These are phyloP conservation scores for Stereocaulon alpinum DNA, from an alignment of 495 filamentous ascomycete genomes.

Conservation along the genomic window DNA sequence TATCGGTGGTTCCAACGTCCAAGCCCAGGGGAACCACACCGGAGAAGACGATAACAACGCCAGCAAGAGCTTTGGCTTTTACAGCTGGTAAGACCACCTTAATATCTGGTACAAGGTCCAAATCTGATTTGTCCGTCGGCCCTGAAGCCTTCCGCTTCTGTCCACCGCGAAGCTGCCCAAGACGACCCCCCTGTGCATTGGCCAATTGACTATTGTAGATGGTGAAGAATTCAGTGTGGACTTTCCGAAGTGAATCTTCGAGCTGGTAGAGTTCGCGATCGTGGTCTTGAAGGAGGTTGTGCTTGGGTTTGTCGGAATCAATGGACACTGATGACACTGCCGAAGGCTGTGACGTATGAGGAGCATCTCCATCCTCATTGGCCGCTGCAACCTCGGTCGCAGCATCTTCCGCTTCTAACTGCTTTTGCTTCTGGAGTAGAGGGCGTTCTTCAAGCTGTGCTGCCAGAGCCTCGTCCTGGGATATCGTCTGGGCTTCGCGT, in stretches of 20 bases:
- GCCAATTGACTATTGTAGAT: conserved; percentile 55
- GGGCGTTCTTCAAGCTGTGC: conserved; percentile 84
- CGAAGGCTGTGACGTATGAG: conserved; percentile 26
- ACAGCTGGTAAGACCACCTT: conserved; percentile 69
- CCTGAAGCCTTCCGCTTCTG: conserved; percentile 38
- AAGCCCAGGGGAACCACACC: conserved; percentile 74
- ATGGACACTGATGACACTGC: conserved; percentile 30
- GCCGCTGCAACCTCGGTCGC: conserved; percentile 36
- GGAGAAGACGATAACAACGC: conserved; percentile 69
- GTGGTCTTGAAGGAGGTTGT: conserved; percentile 77
- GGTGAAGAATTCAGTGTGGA: conserved; percentile 73
- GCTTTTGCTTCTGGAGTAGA: conserved; percentile 75
- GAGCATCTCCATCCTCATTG: conserved; percentile 19
- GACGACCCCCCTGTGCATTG: conserved; percentile 43
- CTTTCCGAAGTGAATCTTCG: conserved; percentile 56
- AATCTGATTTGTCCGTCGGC: conserved; percentile 37
- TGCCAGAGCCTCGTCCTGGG: conserved; percentile 75
- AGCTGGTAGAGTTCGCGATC: conserved; percentile 70
- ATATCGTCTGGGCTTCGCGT: conserved; percentile 61
- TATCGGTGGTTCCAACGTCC: conserved; percentile 70
- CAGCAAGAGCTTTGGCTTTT: conserved; percentile 60
- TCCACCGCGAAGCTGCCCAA: conserved; percentile 48
- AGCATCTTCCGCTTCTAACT: conserved; percentile 68
- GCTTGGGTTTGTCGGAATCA: conserved; percentile 42
- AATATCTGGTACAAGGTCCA: conserved; percentile 70